Evolutionary conservation across 768 basidiomycete genomes (phyloP), one percentile per base, ranked within the genome.

Genomic region (Pleurotus pulmonarius): DNA sequence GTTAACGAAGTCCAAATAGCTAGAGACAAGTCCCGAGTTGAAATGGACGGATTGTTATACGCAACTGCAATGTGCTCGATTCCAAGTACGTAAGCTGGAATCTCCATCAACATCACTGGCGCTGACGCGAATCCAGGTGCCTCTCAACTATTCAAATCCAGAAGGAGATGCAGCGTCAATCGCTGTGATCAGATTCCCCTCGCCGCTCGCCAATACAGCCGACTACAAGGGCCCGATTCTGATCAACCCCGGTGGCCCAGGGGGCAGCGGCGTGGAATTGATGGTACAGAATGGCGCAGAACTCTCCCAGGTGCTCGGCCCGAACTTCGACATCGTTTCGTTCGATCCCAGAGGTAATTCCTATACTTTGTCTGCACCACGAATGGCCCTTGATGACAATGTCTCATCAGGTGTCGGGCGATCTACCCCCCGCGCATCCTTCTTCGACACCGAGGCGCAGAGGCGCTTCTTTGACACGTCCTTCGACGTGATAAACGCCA

Each of bases 161-260:
- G 40, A 63, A 13, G 74, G 73, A 7, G 66, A 59, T n/a, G 67
- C 69, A 51, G 77, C 74, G 1, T 63, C 65, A 20, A 75, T 81
- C 24, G 80, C 78, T 0, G 56, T 81, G 7, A 69, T 73, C 15
- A 71, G 76, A n/a, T 66, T 72, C 29, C 75, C 75, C 2, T 70
- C 78, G 8, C 55, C 67, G 1, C 55, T 75, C 16, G 26, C 56
- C 0, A 59, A 66, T 1, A 41, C 51, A 1, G 57, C 63, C 3
- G 59, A 66, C 5, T 80, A 79, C 57, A 72, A 71, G 22, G 79
- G 79, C 0, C 78, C 77, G 1, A 65, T 80, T 11, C 62, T 80
- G 3, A 67, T 77, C 60, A 80, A 79, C 52, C 78, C 77, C 1
- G 76, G 79, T n/a, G 78, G 80, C 0, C 79, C 78, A 1, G 79